Base-by-base conservation (phyloP, 2,329 filamentous ascomycete genomes). In the Cylindrodendrum hubeiense region DNA sequence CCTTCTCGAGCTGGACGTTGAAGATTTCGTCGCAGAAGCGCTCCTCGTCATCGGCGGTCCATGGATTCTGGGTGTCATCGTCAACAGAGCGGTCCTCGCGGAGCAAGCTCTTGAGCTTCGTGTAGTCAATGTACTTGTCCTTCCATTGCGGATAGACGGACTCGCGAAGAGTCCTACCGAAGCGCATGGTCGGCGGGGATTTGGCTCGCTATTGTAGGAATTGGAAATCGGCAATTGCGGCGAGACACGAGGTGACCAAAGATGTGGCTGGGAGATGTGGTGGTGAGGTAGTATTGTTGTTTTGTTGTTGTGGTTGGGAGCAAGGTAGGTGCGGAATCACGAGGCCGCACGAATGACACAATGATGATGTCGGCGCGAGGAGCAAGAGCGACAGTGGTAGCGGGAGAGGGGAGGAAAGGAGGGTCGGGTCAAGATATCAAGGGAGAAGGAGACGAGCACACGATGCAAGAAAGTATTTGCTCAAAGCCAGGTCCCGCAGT, bases 31-130 rank as follows among this genome's bases (percentile, higher is more conserved):
- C 93, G 77, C 95, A 96, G 81, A 99, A 99, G 37, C 88, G 89
- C 77, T 92, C 93, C 85, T 98, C 96, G 78, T 99, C 96, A 50
- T 95, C 90, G 75, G 97, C 94, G 26, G 95, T 97, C 96, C 96
- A 99, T 43, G 89, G 84, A 57, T 88, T 85, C 34, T 68, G 66
- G 24, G 63, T 67, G 60, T 91, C 89, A 22, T 91, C 90, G 52
- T 89, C 86, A 26, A 86, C 86, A 64, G 80, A 79, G 66, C 79
- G 83, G 77, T 93, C 89, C 79, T 98, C 96, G 69, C 93, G 91
- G 66, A 99, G 84, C 64, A 99, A 87, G 75, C 87, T 86, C 86
- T 98, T 98, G 71, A 99, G 90, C 86, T 95, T 97, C 74, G 88
- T 84, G 81, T 99, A 99, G 84, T 98, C 95, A 77, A 99, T 93